These are phyloP conservation scores for Cudoniella acicularis DNA, from an alignment of 495 filamentous ascomycete species.

Conservation along the genomic window DNA sequence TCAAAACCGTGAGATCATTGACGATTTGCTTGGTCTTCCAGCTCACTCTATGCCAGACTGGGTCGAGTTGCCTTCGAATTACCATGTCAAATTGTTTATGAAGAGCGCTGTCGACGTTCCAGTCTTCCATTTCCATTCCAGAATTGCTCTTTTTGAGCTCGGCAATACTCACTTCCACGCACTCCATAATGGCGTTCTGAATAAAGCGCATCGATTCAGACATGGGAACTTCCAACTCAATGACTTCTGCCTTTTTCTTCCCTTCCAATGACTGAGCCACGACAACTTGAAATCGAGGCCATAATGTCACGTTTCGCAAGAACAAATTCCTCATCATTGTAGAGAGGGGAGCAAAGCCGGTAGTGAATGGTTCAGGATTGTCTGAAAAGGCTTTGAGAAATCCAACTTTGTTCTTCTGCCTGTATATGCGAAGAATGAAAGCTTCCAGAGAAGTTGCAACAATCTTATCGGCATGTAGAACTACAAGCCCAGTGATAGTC, in stretches of 20 bases:
- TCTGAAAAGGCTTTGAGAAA: slow-evolving; percentile 98
- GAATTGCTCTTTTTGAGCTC: slow-evolving; percentile 88
- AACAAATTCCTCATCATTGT: slow-evolving; percentile 94
- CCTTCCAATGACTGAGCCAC: slow-evolving; percentile 88
- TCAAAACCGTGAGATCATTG: slow-evolving; percentile 77
- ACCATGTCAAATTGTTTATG: slow-evolving; percentile 89
- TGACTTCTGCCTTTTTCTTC: slow-evolving; percentile 92
- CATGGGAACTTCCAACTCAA: slow-evolving; percentile 96
- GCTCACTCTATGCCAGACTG: slow-evolving; percentile 95
- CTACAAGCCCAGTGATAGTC: slow-evolving; percentile 81
- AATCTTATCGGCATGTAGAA: slow-evolving; percentile 85
- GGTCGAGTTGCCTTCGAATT: slow-evolving; percentile 85
- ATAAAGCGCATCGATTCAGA: slow-evolving; percentile 90
- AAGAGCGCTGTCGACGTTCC: slow-evolving; percentile 93
- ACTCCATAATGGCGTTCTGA: slow-evolving; percentile 91
- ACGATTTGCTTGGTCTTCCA: slow-evolving; percentile 94
- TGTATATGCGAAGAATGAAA: slow-evolving; percentile 90
- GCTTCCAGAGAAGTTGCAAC: slow-evolving; percentile 88
- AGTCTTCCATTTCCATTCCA: slow-evolving; percentile 93
- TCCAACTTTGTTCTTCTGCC: slow-evolving; percentile 86
- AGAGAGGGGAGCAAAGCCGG: slow-evolving; percentile 82
- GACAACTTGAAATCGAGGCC: slow-evolving; percentile 91
- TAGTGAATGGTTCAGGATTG: slow-evolving; percentile 85
- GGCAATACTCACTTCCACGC: slow-evolving; percentile 88
- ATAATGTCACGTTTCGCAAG: slow-evolving; percentile 80